Base-by-base conservation (phyloP, 2,329 filamentous ascomycete genomes). In the Colletotrichum simmondsii region DNA sequence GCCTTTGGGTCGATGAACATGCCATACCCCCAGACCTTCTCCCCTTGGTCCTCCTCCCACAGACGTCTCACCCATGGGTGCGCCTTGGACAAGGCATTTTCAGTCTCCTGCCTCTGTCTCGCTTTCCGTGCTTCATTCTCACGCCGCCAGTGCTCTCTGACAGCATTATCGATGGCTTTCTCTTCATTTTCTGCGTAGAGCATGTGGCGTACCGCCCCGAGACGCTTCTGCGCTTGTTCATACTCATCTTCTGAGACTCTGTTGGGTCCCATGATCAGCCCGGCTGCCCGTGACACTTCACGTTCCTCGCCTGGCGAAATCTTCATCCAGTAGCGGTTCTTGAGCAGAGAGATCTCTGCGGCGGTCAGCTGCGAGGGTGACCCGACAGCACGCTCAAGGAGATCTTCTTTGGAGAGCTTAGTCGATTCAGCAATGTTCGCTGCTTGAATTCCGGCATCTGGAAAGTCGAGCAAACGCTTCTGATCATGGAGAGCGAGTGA, bases 151-250 rank as follows among this genome's bases (percentile, higher is more conserved):
- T 49, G 42, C 37, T 52, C 60, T n/a, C 19, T 10, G 7, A 28
- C 4, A 19, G 60, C 42, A 30, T 49, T 63, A 2, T 28, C 26
- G 11, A 63, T 63, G 11, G 60, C 60, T 19, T 32, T 52, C 60
- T 63, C 60, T 35, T 63, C 60, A 26, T 63, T 63, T 32, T 52
- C 60, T 24, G 26, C 60, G 26, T 63, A 63, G 10, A 63, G 60
- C 16, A 35, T 37, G 28, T 63, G 42, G 5, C 60, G 60, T 24
- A 63, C 4, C 22, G 60, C 42, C 60, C 49, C 7, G 19, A 63
- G 60, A 11, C 37, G 60, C 26, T 63, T n/a, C 3, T 5, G 35
- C n/a, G 60, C 60, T 30, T 63, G 24, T 24, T 28, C 26, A n/a
- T 28, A 30, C 14, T 63, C 42, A 10, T 63, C 42, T 42, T 63